A percentile compares a stretch with the other conserved stretches of the same genome.
These are phyloP conservation scores for Rosa rugosa DNA, from an alignment of 306 rosid genomes.

Conservation along the genomic window DNA sequence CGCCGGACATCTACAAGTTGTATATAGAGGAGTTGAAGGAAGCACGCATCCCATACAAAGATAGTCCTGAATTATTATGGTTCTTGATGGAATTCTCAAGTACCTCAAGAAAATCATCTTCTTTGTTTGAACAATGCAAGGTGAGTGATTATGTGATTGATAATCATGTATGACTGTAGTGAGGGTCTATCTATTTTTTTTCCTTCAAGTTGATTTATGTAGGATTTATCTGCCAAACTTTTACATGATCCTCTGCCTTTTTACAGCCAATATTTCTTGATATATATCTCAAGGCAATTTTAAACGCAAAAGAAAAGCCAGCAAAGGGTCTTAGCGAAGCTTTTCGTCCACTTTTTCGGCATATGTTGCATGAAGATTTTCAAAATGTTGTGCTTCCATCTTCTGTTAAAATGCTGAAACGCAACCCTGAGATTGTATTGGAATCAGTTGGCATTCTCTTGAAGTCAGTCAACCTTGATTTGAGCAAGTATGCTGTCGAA, in stretches of 20 bases:
- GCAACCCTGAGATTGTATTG: constrained; percentile 96
- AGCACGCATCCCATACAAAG: constrained; percentile 65
- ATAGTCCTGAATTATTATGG: constrained; percentile 65
- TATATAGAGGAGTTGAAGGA: constrained; percentile 70
- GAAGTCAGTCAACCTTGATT: constrained; percentile 76
- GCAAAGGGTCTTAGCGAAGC: constrained; percentile 71
- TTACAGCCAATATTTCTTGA: constrained; percentile 80
- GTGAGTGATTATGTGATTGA: constrained; percentile 36
- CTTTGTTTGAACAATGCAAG: constrained; percentile 65
- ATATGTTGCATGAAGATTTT: constrained; percentile 78
- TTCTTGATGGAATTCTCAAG: constrained; percentile 70
- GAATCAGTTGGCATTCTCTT: constrained; percentile 82
- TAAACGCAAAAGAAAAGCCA: constrained; percentile 84
- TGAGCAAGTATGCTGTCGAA: constrained; percentile 88
- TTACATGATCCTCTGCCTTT: constrained; percentile 25
- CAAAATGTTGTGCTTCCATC: constrained; percentile 71
- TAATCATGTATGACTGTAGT: background rate
- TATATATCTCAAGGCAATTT: constrained; percentile 74
- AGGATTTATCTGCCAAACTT: constrained; percentile 15
- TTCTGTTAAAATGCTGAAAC: constrained; percentile 91
- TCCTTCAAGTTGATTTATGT: constrained; percentile 2
- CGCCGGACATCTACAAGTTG: constrained; percentile 53
- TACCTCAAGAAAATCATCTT: constrained; percentile 49
- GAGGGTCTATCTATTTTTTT: constrained; percentile 7
- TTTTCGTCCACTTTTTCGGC: constrained; percentile 69